Percentiles rank a stretch among this genome's conserved stretches.
Conservation (phyloP, 2,329 filamentous ascomycete species). For the Aspergillus tanneri region DNA sequence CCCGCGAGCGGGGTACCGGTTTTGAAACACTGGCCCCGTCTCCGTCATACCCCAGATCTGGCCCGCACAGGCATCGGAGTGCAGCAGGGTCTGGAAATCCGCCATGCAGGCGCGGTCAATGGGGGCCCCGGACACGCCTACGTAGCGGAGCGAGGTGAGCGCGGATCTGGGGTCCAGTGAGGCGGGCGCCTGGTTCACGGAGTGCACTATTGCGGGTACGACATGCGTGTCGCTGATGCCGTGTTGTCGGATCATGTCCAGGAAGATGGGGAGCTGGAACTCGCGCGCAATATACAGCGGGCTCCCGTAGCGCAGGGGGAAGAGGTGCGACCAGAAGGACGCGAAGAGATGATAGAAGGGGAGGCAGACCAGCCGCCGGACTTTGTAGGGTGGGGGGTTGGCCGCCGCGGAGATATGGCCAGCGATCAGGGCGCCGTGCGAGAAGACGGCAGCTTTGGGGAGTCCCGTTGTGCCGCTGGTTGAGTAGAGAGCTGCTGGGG, state of each 20-base stretch:
- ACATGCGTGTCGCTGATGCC: constrained; percentile 45
- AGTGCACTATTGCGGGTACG: constrained; percentile 41
- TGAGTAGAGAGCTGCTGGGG: constrained; percentile 47
- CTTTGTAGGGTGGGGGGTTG: constrained; percentile 22
- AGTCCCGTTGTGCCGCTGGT: constrained; percentile 57
- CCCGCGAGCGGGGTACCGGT: constrained; percentile 13
- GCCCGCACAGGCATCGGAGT: constrained; percentile 36
- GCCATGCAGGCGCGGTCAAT: constrained; percentile 37
- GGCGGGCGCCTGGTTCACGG: constrained; percentile 21
- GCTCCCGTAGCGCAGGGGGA: constrained; percentile 40
- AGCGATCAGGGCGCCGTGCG: constrained; percentile 55
- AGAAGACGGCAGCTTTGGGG: constrained; percentile 57
- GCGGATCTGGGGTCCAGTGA: constrained; percentile 6
- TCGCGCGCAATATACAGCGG: constrained; percentile 45
- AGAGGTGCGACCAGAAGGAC: constrained; percentile 40
- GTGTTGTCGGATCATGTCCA: constrained; percentile 32
- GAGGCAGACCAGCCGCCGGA: constrained; percentile 43
- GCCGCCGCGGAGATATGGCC: constrained; percentile 40
- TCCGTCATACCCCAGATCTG: constrained; percentile 55
- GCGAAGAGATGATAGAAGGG: constrained; percentile 53
- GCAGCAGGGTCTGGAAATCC: constrained; percentile 38
- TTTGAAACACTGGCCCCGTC: constrained; percentile 41
- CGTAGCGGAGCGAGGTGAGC: constrained; percentile 40
- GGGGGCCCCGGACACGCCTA: constrained; percentile 47
- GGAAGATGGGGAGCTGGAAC: constrained; percentile 37